Evolutionary conservation across 75 land plant species (phyloP).

Genomic region (Pseudotsuga menziesii): DNA sequence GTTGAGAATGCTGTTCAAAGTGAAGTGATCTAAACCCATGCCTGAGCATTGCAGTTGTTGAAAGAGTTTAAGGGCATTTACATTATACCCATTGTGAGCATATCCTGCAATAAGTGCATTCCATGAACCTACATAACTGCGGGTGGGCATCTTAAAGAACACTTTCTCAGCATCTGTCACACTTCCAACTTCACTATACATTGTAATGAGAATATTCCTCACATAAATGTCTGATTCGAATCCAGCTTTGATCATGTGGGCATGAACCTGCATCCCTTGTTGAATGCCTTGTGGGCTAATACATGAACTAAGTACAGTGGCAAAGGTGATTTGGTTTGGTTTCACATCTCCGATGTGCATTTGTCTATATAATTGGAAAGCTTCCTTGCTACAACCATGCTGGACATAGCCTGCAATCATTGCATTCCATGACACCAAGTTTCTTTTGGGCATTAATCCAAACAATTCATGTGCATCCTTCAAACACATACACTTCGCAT

Average conservation of each 20-base stretch:
- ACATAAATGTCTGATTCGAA: neutral
- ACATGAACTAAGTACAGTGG: neutral
- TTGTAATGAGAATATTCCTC: slow-evolving; percentile 4
- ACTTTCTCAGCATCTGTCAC: slow-evolving; percentile 2
- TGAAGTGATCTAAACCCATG: slow-evolving; percentile 20
- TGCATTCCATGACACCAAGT: neutral
- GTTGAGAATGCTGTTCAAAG: slow-evolving; percentile 20
- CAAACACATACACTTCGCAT: neutral
- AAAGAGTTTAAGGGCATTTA: slow-evolving; percentile 3
- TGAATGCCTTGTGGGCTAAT: too few species aligned
- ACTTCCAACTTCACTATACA: slow-evolving; percentile 9
- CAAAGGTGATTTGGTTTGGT: slow-evolving; percentile 6
- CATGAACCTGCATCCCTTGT: too few species aligned
- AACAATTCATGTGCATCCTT: slow-evolving; percentile 4
- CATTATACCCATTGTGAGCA: neutral
- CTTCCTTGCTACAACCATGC: neutral
- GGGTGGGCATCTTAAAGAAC: neutral
- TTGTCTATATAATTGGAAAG: neutral
- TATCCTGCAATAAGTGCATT: slow-evolving; percentile 29
- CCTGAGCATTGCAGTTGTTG: slow-evolving; percentile 11
- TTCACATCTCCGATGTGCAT: neutral
- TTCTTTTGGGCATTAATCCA: neutral
- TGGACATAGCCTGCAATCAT: neutral
- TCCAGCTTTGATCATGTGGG: neutral
- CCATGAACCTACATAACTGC: slow-evolving; percentile 20